phyloP scores from a whole-genome alignment of 2,329 filamentous ascomycete species.

The Colletotrichum sp. region DNA sequence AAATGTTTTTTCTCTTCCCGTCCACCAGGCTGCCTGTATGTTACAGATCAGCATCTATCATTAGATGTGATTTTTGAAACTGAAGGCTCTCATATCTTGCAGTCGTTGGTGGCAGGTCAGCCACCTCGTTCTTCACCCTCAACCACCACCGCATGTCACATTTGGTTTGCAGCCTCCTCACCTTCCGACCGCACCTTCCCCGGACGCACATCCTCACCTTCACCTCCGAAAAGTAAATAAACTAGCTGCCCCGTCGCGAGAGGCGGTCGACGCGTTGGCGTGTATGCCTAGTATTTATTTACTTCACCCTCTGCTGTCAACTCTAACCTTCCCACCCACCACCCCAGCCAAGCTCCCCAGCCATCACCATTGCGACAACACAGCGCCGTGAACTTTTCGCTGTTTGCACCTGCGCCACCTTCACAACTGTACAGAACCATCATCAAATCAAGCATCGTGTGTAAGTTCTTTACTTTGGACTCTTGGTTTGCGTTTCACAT shows the following conservation, averaged over 20 bases:
- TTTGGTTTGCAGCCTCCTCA: neutral
- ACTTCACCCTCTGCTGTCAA: neutral
- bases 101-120: neutral
- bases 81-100: neutral
- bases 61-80: neutral
- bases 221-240: neutral
- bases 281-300: neutral
- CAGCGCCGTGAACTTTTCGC: neutral
- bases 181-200: neutral
- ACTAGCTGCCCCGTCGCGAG: neutral
- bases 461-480: neutral
- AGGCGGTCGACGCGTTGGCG: neutral
- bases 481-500: neutral
- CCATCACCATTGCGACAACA: neutral
- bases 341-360: neutral
- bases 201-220: neutral
- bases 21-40: neutral
- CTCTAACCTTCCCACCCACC: neutral
- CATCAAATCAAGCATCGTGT: neutral
- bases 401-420: neutral
- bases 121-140: neutral
- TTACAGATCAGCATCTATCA: neutral
- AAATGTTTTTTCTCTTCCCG: neutral
- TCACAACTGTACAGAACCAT: neutral
- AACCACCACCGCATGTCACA: neutral